These are phyloP conservation scores for Wickerhamiella occidentalis DNA, from an alignment of 805 yeast genomes.

Conservation along the genomic window DNA sequence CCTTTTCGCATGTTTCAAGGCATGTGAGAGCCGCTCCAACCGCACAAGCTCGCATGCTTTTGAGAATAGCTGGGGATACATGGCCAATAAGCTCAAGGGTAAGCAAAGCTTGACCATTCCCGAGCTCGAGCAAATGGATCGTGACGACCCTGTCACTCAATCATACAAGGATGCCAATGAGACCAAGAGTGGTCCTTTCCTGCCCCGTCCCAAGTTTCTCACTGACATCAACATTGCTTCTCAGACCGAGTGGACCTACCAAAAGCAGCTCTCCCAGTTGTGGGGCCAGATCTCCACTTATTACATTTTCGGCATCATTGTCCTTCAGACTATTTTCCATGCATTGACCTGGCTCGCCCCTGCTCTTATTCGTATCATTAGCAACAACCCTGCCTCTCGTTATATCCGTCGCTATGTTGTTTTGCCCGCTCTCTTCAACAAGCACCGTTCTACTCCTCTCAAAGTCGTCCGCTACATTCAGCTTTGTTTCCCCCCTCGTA, in stretches of 20 bases:
- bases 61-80: not conserved
- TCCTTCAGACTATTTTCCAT: slow-evolving; percentile 11
- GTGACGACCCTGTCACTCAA: slow-evolving; percentile 7
- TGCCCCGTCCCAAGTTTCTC: slow-evolving; percentile 2
- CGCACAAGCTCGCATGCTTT: not conserved
- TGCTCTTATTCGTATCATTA: not conserved
- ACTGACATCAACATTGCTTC: not conserved
- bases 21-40: not conserved
- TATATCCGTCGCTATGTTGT: slow-evolving; percentile 8
- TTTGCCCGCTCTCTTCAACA: slow-evolving; percentile 11
- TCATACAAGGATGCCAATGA: slow-evolving; percentile 8
- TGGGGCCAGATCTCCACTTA: slow-evolving; percentile 10
- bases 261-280: not conserved
- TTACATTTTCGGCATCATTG: slow-evolving; percentile 14
- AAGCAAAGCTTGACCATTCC: not conserved
- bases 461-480: slow-evolving; percentile 4
- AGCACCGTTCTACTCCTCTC: slow-evolving; percentile 6
- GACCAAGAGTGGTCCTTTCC: slow-evolving; percentile 6
- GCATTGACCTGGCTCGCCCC: slow-evolving; percentile 14
- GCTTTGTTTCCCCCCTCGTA: slow-evolving; percentile 8
- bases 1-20: slow-evolving; percentile 4
- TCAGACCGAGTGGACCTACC: slow-evolving; percentile 9
- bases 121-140: not conserved
- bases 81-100: not conserved
- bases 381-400: slow-evolving; percentile 8